These are phyloP conservation scores for Yamadazyma olivae DNA, from an alignment of 805 yeast species.

Conservation along the genomic window DNA sequence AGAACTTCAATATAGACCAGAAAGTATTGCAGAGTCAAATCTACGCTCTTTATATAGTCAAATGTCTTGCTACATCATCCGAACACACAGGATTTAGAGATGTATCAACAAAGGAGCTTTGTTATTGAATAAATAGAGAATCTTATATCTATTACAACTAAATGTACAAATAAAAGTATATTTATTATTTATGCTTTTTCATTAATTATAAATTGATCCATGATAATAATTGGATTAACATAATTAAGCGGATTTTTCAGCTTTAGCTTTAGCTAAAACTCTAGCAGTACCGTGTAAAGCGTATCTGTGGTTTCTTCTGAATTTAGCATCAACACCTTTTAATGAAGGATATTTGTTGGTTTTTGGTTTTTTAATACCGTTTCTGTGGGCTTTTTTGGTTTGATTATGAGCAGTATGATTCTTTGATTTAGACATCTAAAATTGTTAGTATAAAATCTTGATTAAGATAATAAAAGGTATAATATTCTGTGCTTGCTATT, in stretches of 20 bases:
- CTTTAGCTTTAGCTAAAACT: slow-evolving; percentile 83
- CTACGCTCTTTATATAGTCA: too few species aligned
- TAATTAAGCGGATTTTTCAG: slow-evolving; percentile 45
- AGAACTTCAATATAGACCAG: too few species aligned
- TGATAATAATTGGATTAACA: neutral
- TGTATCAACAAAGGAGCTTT: too few species aligned
- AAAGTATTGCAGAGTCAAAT: too few species aligned
- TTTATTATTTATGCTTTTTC: slow-evolving; percentile 2
- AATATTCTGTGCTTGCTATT: too few species aligned
- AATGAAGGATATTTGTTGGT: slow-evolving; percentile 97
- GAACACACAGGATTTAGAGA: too few species aligned
- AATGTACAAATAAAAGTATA: slow-evolving; percentile 3
- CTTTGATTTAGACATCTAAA: slow-evolving; percentile 94
- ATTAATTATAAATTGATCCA: neutral
- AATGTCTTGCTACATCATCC: too few species aligned
- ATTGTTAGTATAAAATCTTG: slow-evolving; percentile 28
- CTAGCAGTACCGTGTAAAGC: slow-evolving; percentile 97
- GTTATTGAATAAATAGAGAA: too few species aligned
- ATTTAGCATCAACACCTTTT: slow-evolving; percentile 99
- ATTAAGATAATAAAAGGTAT: too few species aligned
- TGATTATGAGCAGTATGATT: slow-evolving; percentile 99
- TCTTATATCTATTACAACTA: too few species aligned
- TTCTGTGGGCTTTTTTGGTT: slow-evolving; percentile 99
- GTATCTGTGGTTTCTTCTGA: slow-evolving; percentile 98
- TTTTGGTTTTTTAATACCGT: slow-evolving; percentile 99